Evolutionary conservation across 306 rosid species (phyloP).

Genomic region (Castanopsis chinensis): DNA sequence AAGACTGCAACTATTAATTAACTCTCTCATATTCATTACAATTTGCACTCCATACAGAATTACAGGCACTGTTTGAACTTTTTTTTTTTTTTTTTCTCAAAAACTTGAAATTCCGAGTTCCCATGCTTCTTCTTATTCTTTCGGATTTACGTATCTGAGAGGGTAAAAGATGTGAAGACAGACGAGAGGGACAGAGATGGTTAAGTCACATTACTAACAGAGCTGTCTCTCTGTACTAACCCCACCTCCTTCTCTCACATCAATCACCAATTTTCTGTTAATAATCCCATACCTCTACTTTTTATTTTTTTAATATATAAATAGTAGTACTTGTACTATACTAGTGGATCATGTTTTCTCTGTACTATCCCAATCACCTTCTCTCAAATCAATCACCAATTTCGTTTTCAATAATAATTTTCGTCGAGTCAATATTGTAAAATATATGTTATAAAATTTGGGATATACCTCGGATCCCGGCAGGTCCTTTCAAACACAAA

Average conservation of each 20-base stretch:
- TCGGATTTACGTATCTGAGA: conserved; percentile 62
- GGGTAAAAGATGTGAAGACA: conserved; percentile 64
- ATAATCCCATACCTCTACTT: conserved; percentile 30
- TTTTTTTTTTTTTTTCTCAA: conserved; percentile 14
- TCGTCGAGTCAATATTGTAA: no score
- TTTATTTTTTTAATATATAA: no score
- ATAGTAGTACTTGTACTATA: no score
- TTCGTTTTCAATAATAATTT: not conserved
- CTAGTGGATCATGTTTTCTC: no score
- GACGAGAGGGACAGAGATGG: conserved; percentile 35
- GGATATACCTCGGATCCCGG: no score
- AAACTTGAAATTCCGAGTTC: conserved; percentile 38
- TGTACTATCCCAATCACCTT: no score
- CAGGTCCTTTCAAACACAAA: no score
- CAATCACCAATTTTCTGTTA: conserved; percentile 40
- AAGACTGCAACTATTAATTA: not conserved
- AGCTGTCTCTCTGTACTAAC: conserved; percentile 33
- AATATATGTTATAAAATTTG: no score
- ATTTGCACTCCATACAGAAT: conserved; percentile 8
- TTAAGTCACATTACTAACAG: conserved; percentile 66
- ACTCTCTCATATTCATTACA: not conserved
- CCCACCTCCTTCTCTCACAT: conserved; percentile 47
- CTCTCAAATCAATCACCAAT: no score
- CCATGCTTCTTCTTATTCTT: conserved; percentile 38
- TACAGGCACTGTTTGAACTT: conserved; percentile 5